Conservation (phyloP, 1,284 basidiomycete genomes). For the Tilletia indica region DNA sequence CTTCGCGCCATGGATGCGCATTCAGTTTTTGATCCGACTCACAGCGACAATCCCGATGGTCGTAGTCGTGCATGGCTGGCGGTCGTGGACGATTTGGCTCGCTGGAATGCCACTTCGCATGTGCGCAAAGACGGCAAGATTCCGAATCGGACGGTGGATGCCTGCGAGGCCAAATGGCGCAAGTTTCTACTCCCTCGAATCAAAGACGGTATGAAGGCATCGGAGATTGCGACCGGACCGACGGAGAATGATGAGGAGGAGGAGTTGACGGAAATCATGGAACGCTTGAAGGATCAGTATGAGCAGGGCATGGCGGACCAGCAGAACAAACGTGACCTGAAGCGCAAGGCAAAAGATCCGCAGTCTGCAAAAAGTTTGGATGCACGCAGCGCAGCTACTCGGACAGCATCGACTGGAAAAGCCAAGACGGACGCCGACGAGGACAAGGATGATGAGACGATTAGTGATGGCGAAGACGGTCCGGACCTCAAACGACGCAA, state of each 20-base stretch:
- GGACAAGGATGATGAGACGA: neutral
- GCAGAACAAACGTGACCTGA: neutral
- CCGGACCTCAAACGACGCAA: neutral
- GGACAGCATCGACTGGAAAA: neutral
- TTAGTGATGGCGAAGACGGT: neutral
- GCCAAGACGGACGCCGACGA: neutral
- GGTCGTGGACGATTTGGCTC: neutral
- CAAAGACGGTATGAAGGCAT: neutral
- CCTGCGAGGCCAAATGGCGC: neutral
- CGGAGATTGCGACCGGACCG: slow-evolving; percentile 2
- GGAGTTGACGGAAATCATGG: neutral
- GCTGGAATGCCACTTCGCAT: neutral
- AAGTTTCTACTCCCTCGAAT: neutral
- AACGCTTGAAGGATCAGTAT: neutral
- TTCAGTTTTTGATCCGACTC: neutral
- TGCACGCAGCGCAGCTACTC: neutral
- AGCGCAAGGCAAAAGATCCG: neutral
- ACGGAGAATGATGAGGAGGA: neutral
- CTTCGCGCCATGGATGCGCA: neutral
- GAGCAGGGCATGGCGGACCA: neutral
- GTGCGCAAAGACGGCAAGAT: neutral
- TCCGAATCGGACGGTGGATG: neutral
- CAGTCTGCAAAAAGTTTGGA: neutral
- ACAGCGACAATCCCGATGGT: neutral
- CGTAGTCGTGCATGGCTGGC: neutral